A percentile compares a stretch with the other conserved stretches of the same genome.
These are phyloP conservation scores for Chara braunii DNA, from an alignment of 139 green algal species.

Conservation along the genomic window DNA sequence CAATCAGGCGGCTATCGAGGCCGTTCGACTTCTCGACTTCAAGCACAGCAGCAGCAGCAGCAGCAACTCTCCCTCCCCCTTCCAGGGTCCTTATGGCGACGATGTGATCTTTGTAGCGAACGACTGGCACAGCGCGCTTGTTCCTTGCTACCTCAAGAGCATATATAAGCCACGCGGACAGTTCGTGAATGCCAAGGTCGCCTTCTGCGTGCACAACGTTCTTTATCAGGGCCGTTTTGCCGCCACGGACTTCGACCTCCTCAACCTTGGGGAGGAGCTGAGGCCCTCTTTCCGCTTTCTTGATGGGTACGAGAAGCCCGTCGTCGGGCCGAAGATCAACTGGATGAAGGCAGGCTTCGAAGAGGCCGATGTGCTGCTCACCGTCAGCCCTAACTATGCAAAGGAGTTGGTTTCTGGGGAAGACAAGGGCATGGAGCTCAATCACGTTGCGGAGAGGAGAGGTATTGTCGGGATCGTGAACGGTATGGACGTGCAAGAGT, in stretches of 20 bases:
- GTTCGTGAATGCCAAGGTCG: constrained; percentile 47
- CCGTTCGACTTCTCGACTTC: constrained; percentile 35
- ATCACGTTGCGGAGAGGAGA: constrained; percentile 52
- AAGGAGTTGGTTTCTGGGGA: constrained; percentile 70
- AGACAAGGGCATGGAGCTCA: constrained; percentile 80
- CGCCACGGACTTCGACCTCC: constrained; percentile 59
- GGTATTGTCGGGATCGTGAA: constrained; percentile 97
- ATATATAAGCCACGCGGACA: constrained; percentile 40
- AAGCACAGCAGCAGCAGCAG: too few relatives aligned
- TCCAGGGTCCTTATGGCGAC: too few relatives aligned
- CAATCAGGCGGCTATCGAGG: constrained; percentile 45
- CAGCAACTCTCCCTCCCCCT: too few relatives aligned
- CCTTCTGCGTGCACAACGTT: constrained; percentile 94
- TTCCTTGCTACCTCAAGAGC: constrained; percentile 82
- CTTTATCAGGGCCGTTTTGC: constrained; percentile 92
- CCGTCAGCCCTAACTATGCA: constrained; percentile 95
- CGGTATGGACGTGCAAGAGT: constrained; percentile 93
- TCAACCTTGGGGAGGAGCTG: constrained; percentile 60
- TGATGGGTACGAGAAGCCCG: constrained; percentile 69
- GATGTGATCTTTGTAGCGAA: constrained; percentile 89
- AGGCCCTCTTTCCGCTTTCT: constrained; percentile 65
- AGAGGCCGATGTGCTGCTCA: constrained; percentile 81
- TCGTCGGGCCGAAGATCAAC: constrained; percentile 77
- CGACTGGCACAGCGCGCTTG: constrained; percentile 80
- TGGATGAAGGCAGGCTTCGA: constrained; percentile 90